phyloP scores from a whole-genome alignment of 257 asterid species.

The Solanum piurae region DNA sequence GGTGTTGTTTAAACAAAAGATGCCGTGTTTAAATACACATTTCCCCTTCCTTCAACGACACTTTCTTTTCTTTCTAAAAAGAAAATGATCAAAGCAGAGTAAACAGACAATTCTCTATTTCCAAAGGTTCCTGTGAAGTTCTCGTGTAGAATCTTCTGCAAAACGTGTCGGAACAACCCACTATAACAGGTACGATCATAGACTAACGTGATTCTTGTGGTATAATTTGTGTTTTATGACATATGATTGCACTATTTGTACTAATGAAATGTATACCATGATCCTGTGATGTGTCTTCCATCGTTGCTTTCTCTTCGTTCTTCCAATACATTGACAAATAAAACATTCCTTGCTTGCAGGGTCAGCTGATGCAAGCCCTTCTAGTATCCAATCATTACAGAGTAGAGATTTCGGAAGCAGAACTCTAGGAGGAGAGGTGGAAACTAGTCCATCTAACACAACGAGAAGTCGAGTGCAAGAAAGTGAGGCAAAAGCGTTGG shows the following conservation, averaged over 20 bases:
- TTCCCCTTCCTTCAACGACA: neutral
- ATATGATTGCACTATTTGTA: neutral
- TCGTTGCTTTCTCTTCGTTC: neutral
- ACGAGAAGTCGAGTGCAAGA: slow-evolving; percentile 12
- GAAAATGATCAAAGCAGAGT: neutral
- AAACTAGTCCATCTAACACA: slow-evolving; percentile 21
- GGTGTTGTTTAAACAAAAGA: neutral
- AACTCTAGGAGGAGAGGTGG: slow-evolving; percentile 14
- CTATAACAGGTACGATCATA: neutral
- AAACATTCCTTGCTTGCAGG: neutral
- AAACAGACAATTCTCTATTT: neutral
- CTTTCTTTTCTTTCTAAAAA: neutral
- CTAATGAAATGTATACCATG: neutral
- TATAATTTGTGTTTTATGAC: neutral
- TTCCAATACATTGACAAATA: neutral
- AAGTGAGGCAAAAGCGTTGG: slow-evolving; percentile 12
- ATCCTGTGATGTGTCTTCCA: neutral
- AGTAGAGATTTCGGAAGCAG: slow-evolving; percentile 11
- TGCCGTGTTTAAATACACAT: neutral
- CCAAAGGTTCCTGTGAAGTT: neutral
- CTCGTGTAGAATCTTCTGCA: neutral
- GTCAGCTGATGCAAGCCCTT: slow-evolving; percentile 38
- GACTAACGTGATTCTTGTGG: neutral
- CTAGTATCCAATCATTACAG: slow-evolving; percentile 43
- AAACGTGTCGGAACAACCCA: neutral